Conservation (phyloP, 2,329 filamentous ascomycete genomes). For the Sporothrix schenckii region DNA sequence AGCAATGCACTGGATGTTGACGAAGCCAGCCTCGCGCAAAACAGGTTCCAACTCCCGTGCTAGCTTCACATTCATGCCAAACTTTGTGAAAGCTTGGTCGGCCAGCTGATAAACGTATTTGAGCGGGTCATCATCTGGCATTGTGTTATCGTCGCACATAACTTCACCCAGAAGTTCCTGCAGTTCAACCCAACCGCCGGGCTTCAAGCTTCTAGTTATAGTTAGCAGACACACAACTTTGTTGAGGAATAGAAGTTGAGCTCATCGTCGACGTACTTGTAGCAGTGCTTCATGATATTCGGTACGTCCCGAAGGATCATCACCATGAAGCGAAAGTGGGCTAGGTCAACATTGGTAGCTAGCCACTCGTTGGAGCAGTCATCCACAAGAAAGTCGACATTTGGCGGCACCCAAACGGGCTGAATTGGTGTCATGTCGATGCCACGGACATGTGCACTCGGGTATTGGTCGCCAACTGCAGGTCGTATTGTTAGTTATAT, state of each 20-base stretch:
- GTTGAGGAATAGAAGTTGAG: neutral
- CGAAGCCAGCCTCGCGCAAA: conserved; percentile 49
- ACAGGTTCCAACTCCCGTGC: conserved; percentile 44
- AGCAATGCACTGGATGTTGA: conserved; percentile 46
- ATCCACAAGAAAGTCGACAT: conserved; percentile 35
- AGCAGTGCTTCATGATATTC: conserved; percentile 49
- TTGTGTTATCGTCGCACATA: conserved; percentile 49
- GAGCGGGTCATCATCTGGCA: conserved; percentile 48
- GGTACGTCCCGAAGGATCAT: conserved; percentile 58
- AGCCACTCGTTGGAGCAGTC: conserved; percentile 57
- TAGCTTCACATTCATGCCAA: conserved; percentile 45
- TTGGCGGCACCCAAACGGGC: conserved; percentile 50
- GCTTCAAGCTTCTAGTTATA: conserved; percentile 44
- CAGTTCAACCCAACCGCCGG: conserved; percentile 55
- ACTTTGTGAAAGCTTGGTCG: conserved; percentile 41
- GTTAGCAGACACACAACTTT: neutral
- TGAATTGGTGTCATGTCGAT: conserved; percentile 52
- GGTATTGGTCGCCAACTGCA: conserved; percentile 44
- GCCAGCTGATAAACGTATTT: conserved; percentile 40
- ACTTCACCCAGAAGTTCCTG: conserved; percentile 50
- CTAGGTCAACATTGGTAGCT: conserved; percentile 60
- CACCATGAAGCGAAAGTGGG: conserved; percentile 60
- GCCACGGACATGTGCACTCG: conserved; percentile 47
- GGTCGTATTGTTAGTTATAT: conserved; percentile 6
- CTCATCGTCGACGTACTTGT: conserved; percentile 37